Conservation (phyloP, 208 protist genomes). For the Porcisia hertigi region DNA sequence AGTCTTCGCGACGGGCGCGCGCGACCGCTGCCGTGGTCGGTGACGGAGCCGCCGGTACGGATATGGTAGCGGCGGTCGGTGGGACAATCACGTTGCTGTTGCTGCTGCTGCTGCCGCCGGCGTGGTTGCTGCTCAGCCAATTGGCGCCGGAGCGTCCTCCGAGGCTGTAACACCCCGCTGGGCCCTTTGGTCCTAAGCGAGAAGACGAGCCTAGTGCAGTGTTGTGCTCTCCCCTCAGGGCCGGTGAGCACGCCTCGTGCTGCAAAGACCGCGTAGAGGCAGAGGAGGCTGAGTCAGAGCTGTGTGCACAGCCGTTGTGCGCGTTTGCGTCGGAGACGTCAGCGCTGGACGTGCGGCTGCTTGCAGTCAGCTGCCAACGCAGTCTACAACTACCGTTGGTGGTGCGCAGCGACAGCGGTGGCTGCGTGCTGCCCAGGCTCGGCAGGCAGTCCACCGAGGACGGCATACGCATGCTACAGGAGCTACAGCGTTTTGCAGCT, state of each 20-base stretch:
- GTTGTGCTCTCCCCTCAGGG: not conserved
- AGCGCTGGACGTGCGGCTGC: constrained; percentile 20
- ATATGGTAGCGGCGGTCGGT: not conserved
- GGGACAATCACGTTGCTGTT: not conserved
- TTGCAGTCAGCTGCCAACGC: not conserved
- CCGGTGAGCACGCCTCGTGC: not conserved
- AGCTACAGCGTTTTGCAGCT: constrained; percentile 3
- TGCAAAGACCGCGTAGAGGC: not conserved
- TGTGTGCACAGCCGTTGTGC: not conserved
- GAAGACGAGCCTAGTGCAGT: not conserved
- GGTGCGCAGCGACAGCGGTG: constrained; percentile 5
- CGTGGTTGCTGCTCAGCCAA: not conserved
- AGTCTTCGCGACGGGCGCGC: not conserved
- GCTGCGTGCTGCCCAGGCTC: constrained; percentile 27
- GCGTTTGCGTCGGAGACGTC: constrained; percentile 2
- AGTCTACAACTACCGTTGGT: not conserved
- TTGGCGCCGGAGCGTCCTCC: not conserved
- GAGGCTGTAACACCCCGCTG: constrained; percentile 10
- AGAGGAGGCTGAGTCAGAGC: not conserved
- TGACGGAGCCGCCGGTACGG: not conserved
- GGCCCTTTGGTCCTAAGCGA: not conserved
- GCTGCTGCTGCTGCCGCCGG: not conserved
- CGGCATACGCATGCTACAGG: constrained; percentile 9
- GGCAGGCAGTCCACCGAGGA: constrained; percentile 3
- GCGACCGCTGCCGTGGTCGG: not conserved